A percentile compares a stretch with the other conserved stretches of the same genome.
phyloP scores from a whole-genome alignment of 2,329 filamentous ascomycete genomes.

The Colletotrichum tabaci region DNA sequence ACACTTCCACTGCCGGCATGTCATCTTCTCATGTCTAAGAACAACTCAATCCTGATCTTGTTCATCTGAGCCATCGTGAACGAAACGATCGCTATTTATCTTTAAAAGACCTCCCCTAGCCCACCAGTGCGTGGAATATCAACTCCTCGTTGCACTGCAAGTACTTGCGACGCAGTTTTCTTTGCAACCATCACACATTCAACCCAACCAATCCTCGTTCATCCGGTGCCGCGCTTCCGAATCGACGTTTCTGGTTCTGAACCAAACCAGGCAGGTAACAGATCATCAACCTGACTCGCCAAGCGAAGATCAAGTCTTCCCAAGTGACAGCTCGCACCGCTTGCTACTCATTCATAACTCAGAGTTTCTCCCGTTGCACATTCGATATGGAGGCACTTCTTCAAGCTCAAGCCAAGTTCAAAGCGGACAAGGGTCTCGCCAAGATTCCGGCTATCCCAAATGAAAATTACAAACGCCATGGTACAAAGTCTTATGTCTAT shows the following conservation, averaged over 20 bases:
- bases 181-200: conserved; percentile 15
- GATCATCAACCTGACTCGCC: not conserved
- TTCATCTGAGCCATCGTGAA: conserved; percentile 17
- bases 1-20: conserved; percentile 36
- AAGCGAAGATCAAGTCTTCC: not conserved
- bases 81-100: conserved; percentile 7
- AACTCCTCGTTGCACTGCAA: conserved; percentile 16
- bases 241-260: not conserved
- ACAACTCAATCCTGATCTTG: not conserved
- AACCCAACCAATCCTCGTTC: conserved; percentile 1
- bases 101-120: conserved; percentile 6
- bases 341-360: not conserved
- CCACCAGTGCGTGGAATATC: conserved; percentile 14
- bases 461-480: conserved; percentile 36
- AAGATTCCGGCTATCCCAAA: conserved; percentile 28
- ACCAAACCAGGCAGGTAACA: conserved; percentile 10
- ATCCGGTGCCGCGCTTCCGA: conserved; percentile 24
- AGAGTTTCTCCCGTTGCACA: not conserved
- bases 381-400: conserved; percentile 25
- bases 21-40: conserved; percentile 15
- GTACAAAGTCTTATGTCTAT: conserved; percentile 37
- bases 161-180: conserved; percentile 8
- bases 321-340: too few relatives aligned
- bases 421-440: conserved; percentile 27
- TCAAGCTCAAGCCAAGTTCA: conserved; percentile 38